Evolutionary conservation across 768 basidiomycete genomes (phyloP), one percentile per base, ranked within the genome.

Genomic region (Tylopilus subfusipes): DNA sequence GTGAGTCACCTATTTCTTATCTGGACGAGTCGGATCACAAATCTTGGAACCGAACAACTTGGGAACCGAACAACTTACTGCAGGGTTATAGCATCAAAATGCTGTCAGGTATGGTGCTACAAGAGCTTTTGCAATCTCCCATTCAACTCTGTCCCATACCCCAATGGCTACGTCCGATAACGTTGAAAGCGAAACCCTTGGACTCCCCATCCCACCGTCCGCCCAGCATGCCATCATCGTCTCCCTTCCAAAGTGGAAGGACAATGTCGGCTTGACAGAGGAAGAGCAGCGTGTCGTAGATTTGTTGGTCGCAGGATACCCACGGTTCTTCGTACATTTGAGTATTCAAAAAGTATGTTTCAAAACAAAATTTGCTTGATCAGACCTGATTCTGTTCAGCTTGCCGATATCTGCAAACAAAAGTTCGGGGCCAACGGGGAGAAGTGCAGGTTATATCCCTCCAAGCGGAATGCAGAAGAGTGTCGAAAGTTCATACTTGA

Each of bases 241-340:
- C n/a, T 94, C 92, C 9, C 78, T 98, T 2, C 95, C 95, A 0
- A 94, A 82, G 29, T 98, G 95, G 95, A 74, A 75, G 31, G 95
- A 98, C 69, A 91, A 87, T 62, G 82, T 98, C n/a, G 94, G 78
- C 13, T 98, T 98, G 62, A 95, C 97, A 70, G 88, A 93, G 63
- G 92, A 91, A 18, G 85, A 89, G 9, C 82, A 86, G 60, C 78
- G 93, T 36, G 84, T 98, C 7, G 65, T 89, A 1, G 80, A 88
- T 53, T 75, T 72, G 8, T 92, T 96, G 94, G 82, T 89, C 40
- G 81, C 84, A 4, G 96, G 95, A 5, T 99, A 98, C 66, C 96
- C 96, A 0, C 76, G 96, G 48, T 98, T 98, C 72, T 97, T 96
- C 71, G 88, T 98, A 49, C 90, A 97, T 69, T 73, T 83, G 27